Evolutionary conservation across 2,329 filamentous ascomycete genomes (phyloP).

Genomic region (Aureobasidium musti): DNA sequence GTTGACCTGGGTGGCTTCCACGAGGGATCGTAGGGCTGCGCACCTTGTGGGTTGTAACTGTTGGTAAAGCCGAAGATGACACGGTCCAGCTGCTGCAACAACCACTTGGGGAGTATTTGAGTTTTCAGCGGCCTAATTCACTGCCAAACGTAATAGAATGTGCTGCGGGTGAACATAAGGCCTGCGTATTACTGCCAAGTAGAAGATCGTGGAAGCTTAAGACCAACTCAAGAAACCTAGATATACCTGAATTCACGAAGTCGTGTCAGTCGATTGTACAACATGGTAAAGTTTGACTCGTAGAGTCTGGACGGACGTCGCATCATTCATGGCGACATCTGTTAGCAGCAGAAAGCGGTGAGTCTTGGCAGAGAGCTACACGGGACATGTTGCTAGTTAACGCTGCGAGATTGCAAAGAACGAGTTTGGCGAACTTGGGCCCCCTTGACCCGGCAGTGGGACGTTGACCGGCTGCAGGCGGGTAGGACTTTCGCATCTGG

Average conservation of each 20-base stretch:
- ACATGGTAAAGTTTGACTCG: neutral
- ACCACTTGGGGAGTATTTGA: slow-evolving; percentile 9
- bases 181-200: neutral
- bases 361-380: slow-evolving; percentile 7
- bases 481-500: neutral
- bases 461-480: neutral
- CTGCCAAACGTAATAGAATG: neutral
- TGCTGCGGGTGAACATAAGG: neutral
- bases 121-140: neutral
- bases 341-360: neutral
- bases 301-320: slow-evolving; percentile 1
- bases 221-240: neutral
- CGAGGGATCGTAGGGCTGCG: neutral
- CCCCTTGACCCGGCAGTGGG: neutral
- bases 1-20: slow-evolving; percentile 13
- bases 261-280: slow-evolving; percentile 10
- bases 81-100: neutral
- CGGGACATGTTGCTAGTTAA: slow-evolving; percentile 1
- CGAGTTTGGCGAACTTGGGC: neutral
- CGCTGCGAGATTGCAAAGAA: slow-evolving; percentile 18
- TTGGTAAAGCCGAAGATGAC: neutral
- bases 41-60: neutral
- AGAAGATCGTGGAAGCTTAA: neutral
- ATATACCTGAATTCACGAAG: neutral
- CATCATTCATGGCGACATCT: slow-evolving; percentile 5